A percentile compares a stretch with the other conserved stretches of the same genome.
These are phyloP conservation scores for Coemansia erecta DNA, from an alignment of 192 early-diverging fungal genomes.

Conservation along the genomic window DNA sequence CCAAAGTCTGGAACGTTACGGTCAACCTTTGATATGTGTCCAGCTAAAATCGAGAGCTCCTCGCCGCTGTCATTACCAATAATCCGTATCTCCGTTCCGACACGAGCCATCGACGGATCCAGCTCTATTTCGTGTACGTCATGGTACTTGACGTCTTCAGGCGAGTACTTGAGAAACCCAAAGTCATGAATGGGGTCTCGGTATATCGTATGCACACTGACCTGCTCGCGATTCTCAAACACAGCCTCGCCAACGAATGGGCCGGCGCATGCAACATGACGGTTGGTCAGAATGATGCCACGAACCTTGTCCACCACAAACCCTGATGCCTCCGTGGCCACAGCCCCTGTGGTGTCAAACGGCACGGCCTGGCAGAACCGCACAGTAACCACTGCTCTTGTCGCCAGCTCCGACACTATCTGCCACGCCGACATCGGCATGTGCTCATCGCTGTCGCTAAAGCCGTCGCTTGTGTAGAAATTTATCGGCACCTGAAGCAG, in stretches of 20 bases:
- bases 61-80: slow-evolving; percentile 81
- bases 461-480: too few species aligned
- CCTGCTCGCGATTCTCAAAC: slow-evolving; percentile 72
- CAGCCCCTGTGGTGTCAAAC: slow-evolving; percentile 17
- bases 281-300: slow-evolving; percentile 75
- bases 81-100: slow-evolving; percentile 28
- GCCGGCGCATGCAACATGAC: slow-evolving; percentile 72
- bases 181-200: slow-evolving; percentile 84
- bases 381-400: slow-evolving; percentile 72
- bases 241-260: slow-evolving; percentile 73
- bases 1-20: slow-evolving; percentile 71
- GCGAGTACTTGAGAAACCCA: slow-evolving; percentile 76
- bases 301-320: slow-evolving; percentile 74
- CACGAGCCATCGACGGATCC: slow-evolving; percentile 63
- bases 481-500: too few species aligned
- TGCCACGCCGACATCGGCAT: too few species aligned
- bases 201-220: slow-evolving; percentile 68
- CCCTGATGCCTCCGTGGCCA: slow-evolving; percentile 61
- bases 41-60: slow-evolving; percentile 72
- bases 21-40: slow-evolving; percentile 71
- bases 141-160: slow-evolving; percentile 64
- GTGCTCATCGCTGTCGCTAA: too few species aligned
- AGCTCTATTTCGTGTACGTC: slow-evolving; percentile 64
- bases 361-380: slow-evolving; percentile 43
- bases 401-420: slow-evolving; percentile 18